Evolutionary conservation across 2,329 filamentous ascomycete species (phyloP).

Genomic region (Stachybotrys chartarum): DNA sequence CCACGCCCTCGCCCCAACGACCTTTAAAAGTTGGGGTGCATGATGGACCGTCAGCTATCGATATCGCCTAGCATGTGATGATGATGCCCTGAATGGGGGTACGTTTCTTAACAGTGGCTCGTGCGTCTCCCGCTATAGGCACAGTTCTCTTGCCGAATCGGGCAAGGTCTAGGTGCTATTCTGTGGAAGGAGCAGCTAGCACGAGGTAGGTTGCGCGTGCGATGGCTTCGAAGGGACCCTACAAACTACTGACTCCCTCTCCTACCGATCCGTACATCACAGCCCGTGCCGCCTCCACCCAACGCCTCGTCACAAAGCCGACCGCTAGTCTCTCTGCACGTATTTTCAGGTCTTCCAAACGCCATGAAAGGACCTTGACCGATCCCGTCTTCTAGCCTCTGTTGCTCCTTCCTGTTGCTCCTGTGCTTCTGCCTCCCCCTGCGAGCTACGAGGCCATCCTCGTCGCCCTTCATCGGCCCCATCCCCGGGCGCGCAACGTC

Average conservation of each 20-base stretch:
- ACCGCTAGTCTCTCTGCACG: neutral
- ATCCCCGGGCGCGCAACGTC: constrained; percentile 10
- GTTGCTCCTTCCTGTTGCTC: neutral
- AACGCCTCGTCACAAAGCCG: neutral
- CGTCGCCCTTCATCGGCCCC: neutral
- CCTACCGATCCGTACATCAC: neutral
- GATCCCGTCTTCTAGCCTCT: neutral
- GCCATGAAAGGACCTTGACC: neutral
- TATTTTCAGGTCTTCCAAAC: neutral
- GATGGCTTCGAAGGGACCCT: neutral
- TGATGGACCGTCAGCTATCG: too few relatives aligned
- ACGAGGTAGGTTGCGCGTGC: neutral
- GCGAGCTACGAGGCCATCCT: neutral
- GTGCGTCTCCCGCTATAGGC: neutral
- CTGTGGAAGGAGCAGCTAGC: neutral
- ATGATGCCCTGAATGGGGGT: neutral
- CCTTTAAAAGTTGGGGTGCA: too few relatives aligned
- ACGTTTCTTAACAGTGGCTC: neutral
- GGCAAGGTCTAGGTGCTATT: neutral
- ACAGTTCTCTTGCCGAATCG: neutral
- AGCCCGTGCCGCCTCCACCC: neutral
- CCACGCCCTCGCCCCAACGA: too few relatives aligned
- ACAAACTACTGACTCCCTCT: neutral
- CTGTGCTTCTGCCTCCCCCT: neutral
- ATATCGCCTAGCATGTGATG: neutral